Base-by-base conservation (phyloP, 495 filamentous ascomycete genomes). In the Immersiella caudata region DNA sequence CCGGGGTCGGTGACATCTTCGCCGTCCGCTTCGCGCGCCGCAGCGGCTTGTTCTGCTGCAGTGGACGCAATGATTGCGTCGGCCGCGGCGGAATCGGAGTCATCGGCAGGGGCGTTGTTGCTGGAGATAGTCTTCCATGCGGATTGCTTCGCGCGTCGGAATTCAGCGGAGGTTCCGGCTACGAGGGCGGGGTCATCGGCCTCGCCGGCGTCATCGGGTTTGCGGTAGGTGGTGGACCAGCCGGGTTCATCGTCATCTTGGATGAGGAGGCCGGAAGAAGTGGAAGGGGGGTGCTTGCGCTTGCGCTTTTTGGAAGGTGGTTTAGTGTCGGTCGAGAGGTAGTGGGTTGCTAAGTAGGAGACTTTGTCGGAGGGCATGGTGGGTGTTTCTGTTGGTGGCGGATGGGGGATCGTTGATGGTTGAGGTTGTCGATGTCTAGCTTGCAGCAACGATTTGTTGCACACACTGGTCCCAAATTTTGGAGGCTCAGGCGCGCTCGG, bases 261-360 rank as follows among this genome's bases (percentile, higher is more conserved):
- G 71, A 98, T 97, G 65, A 93, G 88, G 21, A 98, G 89, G 66
- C 93, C 92, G 56, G 62, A 27, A 27, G 76, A 75, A n/a, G 79
- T 78, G 67, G 81, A 77, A 70, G 85, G 77, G 70, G 86, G 83
- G 64, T 86, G 77, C 75, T 95, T 95, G 69, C 91, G 88, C 82
- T 96, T 97, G 80, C 92, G 93, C 74, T 89, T 90, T 74, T 94
- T 93, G 75, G 90, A 89, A 20, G 70, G 89, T 26, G 90, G 82
- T 56, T 89, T 88, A 51, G 88, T 80, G 76, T 94, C 92, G 33
- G 92, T 77, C 36, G 79, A 90, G 5, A 99, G 89, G 80, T 99
- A 99, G 78, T 93, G 96, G 70, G 93, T 90, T 62, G 95, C 94
- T 60, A 99, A 89, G 78, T 98, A 99, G 78, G 88, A 87, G 27